Evolutionary conservation across 2,329 filamentous ascomycete genomes (phyloP), one percentile per base, ranked within the genome.

Genomic region (Colletotrichum sp.): DNA sequence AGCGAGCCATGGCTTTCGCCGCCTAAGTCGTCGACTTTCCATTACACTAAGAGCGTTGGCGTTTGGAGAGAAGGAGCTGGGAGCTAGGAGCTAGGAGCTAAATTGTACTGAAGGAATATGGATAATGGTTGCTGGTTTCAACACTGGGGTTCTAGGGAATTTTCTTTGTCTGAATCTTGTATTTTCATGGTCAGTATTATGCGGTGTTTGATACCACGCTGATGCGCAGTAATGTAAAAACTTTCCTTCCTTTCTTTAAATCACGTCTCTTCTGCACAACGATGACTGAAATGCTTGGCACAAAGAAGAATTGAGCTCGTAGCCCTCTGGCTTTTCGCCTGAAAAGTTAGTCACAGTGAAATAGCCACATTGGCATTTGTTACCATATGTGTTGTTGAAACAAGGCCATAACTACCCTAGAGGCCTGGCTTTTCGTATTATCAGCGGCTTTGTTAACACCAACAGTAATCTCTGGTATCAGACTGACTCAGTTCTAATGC

Each of bases 111-210:
- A 54, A 54, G 24, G 27, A 36, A 29, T 0, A 5, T 18, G 0
- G 43, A 0, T 61, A 55, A 62, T 63, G 18, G 38, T 71, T 73
- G 67, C 71, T 66, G 71, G 67, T 13, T 29, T 71, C 61, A 73
- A 73, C 54, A 57, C 43, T 58, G 27, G 61, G 21, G 6, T 71
- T 57, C 16, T 6, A n/a, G 18, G 55, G 47, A 24, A 27, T 5
- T 9, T 47, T 38, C 34, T 59, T 11, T 29, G 13, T 31, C 5
- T 47, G 34, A 31, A 43, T 34, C 1, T 33, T n/a, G 21, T 24
- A 27, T 13, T 62, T 66, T 3, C 16, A 24, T 62, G 24, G 15
- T 55, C 6, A 31, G 15, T 33, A 4, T 66, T 33, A 36, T 57
- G 11, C 7, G 21, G 54, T 57, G 67, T 70, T 71, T 57, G 61